phyloP scores from a whole-genome alignment of 2,329 filamentous ascomycete species.

The Aureobasidium sp. region DNA sequence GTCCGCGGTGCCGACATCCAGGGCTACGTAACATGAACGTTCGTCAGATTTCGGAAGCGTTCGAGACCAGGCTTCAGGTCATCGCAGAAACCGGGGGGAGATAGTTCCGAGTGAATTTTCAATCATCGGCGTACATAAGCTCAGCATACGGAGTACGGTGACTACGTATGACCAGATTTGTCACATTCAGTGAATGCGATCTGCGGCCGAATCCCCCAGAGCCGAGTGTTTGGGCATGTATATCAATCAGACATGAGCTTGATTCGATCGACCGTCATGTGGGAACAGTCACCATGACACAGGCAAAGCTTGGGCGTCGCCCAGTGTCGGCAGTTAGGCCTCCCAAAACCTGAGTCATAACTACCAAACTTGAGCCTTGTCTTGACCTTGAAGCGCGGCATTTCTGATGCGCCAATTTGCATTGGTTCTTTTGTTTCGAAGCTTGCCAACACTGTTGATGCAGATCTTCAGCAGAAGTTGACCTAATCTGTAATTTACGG shows the following conservation, averaged over 20 bases:
- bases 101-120: neutral
- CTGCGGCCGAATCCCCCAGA: constrained; percentile 2
- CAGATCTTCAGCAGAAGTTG: neutral
- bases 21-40: neutral
- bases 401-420: neutral
- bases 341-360: neutral
- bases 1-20: neutral
- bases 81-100: neutral
- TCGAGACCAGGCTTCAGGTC: constrained; percentile 3
- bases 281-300: neutral
- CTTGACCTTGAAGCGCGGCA: neutral
- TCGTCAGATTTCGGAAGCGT: neutral
- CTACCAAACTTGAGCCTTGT: neutral
- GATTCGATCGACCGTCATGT: neutral
- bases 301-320: neutral
- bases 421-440: neutral
- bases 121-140: neutral
- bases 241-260: constrained; percentile 2
- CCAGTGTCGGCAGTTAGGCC: neutral
- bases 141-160: neutral
- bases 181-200: neutral
- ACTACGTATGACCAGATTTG: constrained; percentile 2
- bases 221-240: neutral
- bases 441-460: neutral
- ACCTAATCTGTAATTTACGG: neutral